Evolutionary conservation across 1,284 basidiomycete species (phyloP), one percentile per base, ranked within the genome.

Genomic region (Rhodotorula sp.): DNA sequence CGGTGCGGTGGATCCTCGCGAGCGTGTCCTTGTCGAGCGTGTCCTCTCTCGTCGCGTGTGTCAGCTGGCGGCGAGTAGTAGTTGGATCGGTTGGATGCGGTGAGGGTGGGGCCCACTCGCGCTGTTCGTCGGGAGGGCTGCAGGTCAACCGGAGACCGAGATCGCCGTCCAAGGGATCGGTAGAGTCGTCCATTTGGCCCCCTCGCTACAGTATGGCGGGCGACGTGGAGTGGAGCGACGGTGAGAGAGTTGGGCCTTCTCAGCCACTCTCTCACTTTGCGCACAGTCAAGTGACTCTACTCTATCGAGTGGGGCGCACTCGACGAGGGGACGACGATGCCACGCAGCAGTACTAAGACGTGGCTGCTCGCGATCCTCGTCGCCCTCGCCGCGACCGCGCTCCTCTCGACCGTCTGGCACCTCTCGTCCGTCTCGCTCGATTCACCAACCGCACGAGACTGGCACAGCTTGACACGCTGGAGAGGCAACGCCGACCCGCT

Each of bases 1-100:
- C 87, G 92, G 91, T 95, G 70, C 89, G 83, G 46, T 85, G 84
- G 81, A 95, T 85, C 60, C 82, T 85, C 20, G 78, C 76, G 4
- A 87, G 77, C 39, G 85, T 85, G 15, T 84, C 84, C 1, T 82
- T 77, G 31, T 87, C 84, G 58, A 91, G 65, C 1, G 34, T 3
- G n/a, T 7, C 8, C 12, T 51, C n/a, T 21, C 20, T 5, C 52
- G n/a, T 1, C 8, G 21, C 29, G 4, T 10, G 21, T 5, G 23
- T 54, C 7, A 1, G 23, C 23, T 29, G 23, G 10, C 1, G n/a
- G 61, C 16, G 26, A 49, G n/a, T 29, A 49, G n/a, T 29, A n/a
- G 26, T 18, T 39, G 61, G 26, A 14, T 47, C n/a, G 18, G 61
- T 31, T 14, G 58, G 34, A 58, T 2, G 21, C 34, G 18, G 20